Evolutionary conservation across 192 early-diverging fungal genomes (phyloP), one percentile per base, ranked within the genome.

Genomic region (Coemansia sp.): DNA sequence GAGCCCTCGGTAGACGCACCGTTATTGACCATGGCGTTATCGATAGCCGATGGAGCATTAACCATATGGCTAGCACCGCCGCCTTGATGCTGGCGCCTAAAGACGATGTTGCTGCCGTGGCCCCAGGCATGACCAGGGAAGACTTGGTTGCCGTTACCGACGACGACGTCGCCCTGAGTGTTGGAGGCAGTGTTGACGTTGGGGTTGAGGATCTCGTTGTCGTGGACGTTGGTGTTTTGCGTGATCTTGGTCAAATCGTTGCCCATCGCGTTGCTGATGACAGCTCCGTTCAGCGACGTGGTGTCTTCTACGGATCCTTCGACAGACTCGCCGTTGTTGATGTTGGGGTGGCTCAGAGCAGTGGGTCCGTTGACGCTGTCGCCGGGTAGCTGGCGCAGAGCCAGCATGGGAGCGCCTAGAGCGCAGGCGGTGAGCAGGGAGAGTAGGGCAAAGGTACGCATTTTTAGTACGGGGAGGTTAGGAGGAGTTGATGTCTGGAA

Each of bases 81-180:
- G 22, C 64, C 66, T 10, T 70, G 70, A 0, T 17, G 63, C 56
- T 73, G 66, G 12, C 79, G 79, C 40, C 36, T 73, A 20, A 76
- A 73, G 10, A 72, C 59, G 27, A 76, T 66, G 31, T 27, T 53
- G 2, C 47, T 29, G 32, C 43, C 3, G 3, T 24, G 32, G 10
- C 9, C 24, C 10, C 29, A 12, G 10, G 37, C 27, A 22, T 11
- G 14, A 1, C n/a, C 57, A 6, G 54, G 54, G 46, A 73, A 54
- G 1, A 82, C 60, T 32, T 76, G 63, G 61, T 82, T 82, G 19
- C 67, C 70, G 63, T 72, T 76, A n/a, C 79, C 79, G 11, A 82
- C 79, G 3, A 82, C 67, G 2, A 71, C 73, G 8, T 49, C 39
- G 32, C 79, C 79, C 0, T 67, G 41, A 15, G 70, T 75, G 41